phyloP scores from a whole-genome alignment of 1,284 basidiomycete species.

The Gymnopus androsaceus region DNA sequence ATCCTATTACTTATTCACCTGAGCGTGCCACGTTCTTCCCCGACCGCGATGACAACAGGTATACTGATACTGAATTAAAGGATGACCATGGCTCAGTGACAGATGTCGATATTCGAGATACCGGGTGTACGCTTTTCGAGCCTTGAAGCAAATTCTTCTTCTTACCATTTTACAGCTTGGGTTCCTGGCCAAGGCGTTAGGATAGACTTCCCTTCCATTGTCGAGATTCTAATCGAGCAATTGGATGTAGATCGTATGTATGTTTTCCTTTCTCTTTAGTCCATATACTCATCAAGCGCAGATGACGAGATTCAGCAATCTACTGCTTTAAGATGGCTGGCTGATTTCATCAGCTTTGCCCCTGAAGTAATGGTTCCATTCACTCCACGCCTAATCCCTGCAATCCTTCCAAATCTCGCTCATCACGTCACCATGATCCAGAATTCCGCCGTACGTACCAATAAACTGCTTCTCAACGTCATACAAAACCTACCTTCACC shows the following conservation, averaged over 20 bases:
- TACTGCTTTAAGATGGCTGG: slow-evolving; percentile 88
- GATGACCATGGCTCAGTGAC: slow-evolving; percentile 51
- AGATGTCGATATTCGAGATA: slow-evolving; percentile 57
- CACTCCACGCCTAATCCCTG: slow-evolving; percentile 89
- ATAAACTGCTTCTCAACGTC: slow-evolving; percentile 82
- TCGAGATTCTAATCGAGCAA: slow-evolving; percentile 93
- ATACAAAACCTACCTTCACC: slow-evolving; percentile 80
- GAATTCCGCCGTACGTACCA: slow-evolving; percentile 83
- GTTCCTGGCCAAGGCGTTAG: slow-evolving; percentile 91
- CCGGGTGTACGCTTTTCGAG: slow-evolving; percentile 39
- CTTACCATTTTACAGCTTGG: slow-evolving; percentile 62
- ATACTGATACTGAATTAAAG: slow-evolving; percentile 45
- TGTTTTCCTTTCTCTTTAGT: background rate
- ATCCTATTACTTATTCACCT: slow-evolving; percentile 44
- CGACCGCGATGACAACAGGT: slow-evolving; percentile 51
- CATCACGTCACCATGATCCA: slow-evolving; percentile 91
- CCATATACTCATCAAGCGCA: slow-evolving; percentile 30
- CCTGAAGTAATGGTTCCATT: slow-evolving; percentile 94
- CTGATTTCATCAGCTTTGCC: slow-evolving; percentile 87
- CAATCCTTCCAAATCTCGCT: slow-evolving; percentile 92
- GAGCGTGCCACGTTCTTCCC: slow-evolving; percentile 55
- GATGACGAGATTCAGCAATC: slow-evolving; percentile 91
- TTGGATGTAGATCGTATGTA: slow-evolving; percentile 83
- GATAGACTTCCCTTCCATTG: slow-evolving; percentile 89
- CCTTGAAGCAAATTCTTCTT: background rate